Base-by-base conservation (phyloP, 2,329 filamentous ascomycete species). In the Diaporthe vaccinii region DNA sequence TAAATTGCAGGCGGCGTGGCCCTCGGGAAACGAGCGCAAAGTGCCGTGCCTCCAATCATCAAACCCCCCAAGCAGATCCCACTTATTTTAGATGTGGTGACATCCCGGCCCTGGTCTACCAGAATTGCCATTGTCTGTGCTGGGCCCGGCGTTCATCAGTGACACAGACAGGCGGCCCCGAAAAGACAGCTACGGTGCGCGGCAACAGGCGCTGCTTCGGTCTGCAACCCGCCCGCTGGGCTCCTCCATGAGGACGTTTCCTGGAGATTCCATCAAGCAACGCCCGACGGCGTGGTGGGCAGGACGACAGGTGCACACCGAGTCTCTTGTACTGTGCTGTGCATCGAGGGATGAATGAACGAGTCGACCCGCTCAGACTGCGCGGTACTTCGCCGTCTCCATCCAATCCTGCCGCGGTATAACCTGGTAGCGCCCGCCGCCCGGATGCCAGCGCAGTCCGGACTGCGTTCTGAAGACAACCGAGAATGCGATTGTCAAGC, bases 1-100 rank as follows among this genome's bases (percentile, higher is more conserved):
- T 75, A 69, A 75, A 75, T 75, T 75, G 71, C 74, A 75, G 74
- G 74, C 62, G 57, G 44, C 53, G 53, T 75, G 49, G 61, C 49
- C 41, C 74, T 49, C 41, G 31, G 51, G 53, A 67, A 34, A 65
- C 22, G 62, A 46, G 34, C 36, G 59, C 49, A 49, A 44, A 62
- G 31, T 72, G 34, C 70, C 57, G 57, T 53, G 28, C 70, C 34
- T 59, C 70, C 70, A 72, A 72, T 72, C 70, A 72, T 72, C n/a
- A 20, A 53, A 62, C n/a, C 59, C 59, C 59, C 69, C 58, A 62
- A 72, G 44, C 31, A 51, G 41, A 31, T 62, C 41, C 70, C 70
- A 72, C 70, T 72, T 53, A 53, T 68, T 68, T 68, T 51, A 17
- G 22, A 68, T 39, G 31, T 53, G 46, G 28, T 68, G 46, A 39